A percentile compares a stretch with the other conserved stretches of the same genome.
Conservation (phyloP, 306 rosid species). For the Inga oerstediana region DNA sequence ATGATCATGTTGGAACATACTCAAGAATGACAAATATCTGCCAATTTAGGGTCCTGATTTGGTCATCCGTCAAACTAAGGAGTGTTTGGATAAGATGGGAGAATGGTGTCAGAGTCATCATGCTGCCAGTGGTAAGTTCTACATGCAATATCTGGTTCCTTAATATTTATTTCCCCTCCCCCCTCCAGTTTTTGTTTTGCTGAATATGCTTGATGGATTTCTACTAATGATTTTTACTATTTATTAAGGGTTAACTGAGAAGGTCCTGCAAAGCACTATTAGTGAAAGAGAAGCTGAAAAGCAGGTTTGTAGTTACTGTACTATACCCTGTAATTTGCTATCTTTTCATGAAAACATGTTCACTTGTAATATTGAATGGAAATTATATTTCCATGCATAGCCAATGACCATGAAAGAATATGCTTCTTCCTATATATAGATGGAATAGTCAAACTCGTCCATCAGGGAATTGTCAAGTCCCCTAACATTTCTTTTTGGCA, state of each 20-base stretch:
- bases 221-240: constrained; percentile 32
- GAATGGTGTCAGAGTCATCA: constrained; percentile 98
- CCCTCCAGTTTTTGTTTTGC: neutral
- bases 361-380: constrained; percentile 4
- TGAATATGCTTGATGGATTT: constrained; percentile 25
- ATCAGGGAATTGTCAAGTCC: constrained; percentile 22
- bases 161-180: neutral
- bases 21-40: constrained; percentile 28
- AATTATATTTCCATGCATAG: constrained; percentile 16
- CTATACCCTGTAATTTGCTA: constrained; percentile 8
- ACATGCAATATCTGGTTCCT: constrained; percentile 17
- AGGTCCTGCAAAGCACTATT: constrained; percentile 70
- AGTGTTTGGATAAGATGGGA: constrained; percentile 88
- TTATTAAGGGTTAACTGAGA: constrained; percentile 70
- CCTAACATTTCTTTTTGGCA: constrained; percentile 10
- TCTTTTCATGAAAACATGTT: constrained; percentile 15
- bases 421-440: neutral
- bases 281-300: constrained; percentile 89
- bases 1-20: constrained; percentile 10
- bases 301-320: constrained; percentile 60
- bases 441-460: constrained; percentile 33
- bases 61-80: constrained; percentile 86
- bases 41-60: constrained; percentile 88
- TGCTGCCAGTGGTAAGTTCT: constrained; percentile 83
- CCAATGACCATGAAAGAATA: constrained; percentile 4